Base-by-base conservation (phyloP, 192 early-diverging fungal species). In the Backusella sp. region DNA sequence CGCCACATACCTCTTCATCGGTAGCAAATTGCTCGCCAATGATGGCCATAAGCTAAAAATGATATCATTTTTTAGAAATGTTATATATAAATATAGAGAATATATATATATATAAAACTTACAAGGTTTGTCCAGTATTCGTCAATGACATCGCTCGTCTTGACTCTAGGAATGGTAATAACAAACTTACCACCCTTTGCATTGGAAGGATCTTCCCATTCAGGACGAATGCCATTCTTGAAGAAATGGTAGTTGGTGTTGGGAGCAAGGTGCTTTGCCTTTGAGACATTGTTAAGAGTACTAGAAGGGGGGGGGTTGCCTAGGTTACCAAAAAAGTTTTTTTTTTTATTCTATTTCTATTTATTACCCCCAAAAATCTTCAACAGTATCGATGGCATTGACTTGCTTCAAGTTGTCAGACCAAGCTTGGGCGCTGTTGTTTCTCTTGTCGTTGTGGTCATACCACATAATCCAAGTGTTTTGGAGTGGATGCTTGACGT, bases 131-230 rank as follows among this genome's bases (percentile, higher is more conserved):
- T 88, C 96, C 96, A 99, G 72, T 88, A 84, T 46, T 88, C 86
- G 82, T 97, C 94, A 74, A 96, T 90, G 15, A 92, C 92, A 66
- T 88, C 88, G 72, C 86, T 91, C 23, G 89, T 87, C 76, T 91
- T 92, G 69, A 82, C 85, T 76, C 92, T 88, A 67, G 89, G 88
- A 69, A 96, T 82, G 73, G 89, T 85, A 70, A 94, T 85, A 68
- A 90, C 90, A 94, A 96, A 98, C 82, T 96, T 96, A 42, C 96
- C 96, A 73, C 97, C 96, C 37, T 95, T 85, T 52, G 84, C 88
- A 89, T 99, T 99, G 46, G 85, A 90, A 12, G 91, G 83, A 77
- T 99, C 96, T 85, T 99, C 97, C 96, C 97, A 97, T 90, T 92
- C 91, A 9, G 96, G 97, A 81, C 91, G 89, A 73, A 98, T 86